Evolutionary conservation across 1,139 yeast species (phyloP), one percentile per base, ranked within the genome.

Genomic region (Debaryomyces sp.): DNA sequence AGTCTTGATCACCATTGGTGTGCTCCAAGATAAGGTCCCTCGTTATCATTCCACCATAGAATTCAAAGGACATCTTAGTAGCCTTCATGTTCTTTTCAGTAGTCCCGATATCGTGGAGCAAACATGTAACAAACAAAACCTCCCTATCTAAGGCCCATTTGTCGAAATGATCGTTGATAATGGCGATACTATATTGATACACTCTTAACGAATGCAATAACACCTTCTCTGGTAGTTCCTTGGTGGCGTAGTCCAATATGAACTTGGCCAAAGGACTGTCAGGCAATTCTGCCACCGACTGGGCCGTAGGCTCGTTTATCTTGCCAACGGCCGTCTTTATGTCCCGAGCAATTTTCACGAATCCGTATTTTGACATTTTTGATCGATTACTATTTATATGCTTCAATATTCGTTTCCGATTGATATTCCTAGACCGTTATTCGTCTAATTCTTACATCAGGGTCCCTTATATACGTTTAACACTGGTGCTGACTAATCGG

Each of bases 31-130:
- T 51, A 51, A 69, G 58, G 13, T 69, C 72, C 15, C 70, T 54
- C 3, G 74, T 61, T 37, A 71, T 44, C 13, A 70, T 52, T 3
- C 75, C 76, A 3, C 76, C 76, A 49, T 65, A 70, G 48, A 68
- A 68, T 50, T 71, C 76, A 55, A 71, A 71, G 22, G 75, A 70
- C 62, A 71, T 57, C 50, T 70, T 68, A 30, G 76, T 70, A 18
- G 67, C 67, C 10, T 53, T 53, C 73, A 71, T 68, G 47, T 70
- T 69, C 45, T 67, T 63, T 32, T 62, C 63, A 13, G 74, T 70
- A 43, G 75, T 69, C 4, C 68, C 75, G 45, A 71, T 70, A 51
- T 71, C 75, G 53, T 71, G 76, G 38, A 71, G 60, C 51, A 71
- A 60, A 43, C 71, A 56, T 23, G 76, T 70, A 15, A 62, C 66